A percentile compares a stretch with the other conserved stretches of the same genome.
Conservation (phyloP, 257 asterid genomes). For the Solanum infundibuliforme region DNA sequence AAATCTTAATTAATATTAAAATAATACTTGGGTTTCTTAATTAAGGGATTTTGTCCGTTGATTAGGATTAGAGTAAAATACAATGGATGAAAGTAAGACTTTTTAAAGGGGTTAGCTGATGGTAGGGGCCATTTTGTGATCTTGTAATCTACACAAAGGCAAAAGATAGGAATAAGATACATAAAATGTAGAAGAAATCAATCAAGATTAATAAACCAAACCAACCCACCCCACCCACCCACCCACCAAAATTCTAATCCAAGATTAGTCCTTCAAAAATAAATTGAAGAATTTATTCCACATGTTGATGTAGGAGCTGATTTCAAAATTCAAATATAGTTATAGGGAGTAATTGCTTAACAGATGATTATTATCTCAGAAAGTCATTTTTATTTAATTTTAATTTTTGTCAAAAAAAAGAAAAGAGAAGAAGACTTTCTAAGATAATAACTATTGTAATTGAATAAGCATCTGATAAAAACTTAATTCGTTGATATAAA, state of each 20-base stretch:
- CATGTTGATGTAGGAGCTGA: conserved; percentile 9
- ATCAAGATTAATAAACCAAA: conserved; percentile 11
- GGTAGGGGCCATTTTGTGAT: conserved; percentile 25
- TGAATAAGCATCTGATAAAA: neutral
- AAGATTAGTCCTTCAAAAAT: conserved; percentile 6
- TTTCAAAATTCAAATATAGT: neutral
- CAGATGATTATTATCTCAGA: neutral
- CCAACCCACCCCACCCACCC: conserved; percentile 12
- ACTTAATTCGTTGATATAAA: conserved; percentile 4
- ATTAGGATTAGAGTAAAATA: conserved; percentile 9
- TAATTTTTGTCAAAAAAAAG: neutral
- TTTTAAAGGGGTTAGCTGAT: neutral
- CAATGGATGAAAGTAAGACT: conserved; percentile 14
- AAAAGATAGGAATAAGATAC: neutral
- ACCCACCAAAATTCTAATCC: conserved; percentile 9
- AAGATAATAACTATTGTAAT: neutral
- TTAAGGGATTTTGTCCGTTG: conserved; percentile 7
- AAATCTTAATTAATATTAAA: neutral
- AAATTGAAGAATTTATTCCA: conserved; percentile 9
- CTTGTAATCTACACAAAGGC: conserved; percentile 3
- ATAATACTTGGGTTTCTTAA: neutral
- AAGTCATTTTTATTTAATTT: too few species aligned
- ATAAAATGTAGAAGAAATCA: conserved; percentile 9
- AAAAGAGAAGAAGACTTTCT: neutral
- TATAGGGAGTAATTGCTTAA: neutral